A percentile compares a stretch with the other conserved stretches of the same genome.
Conservation (phyloP, 352 stramenopile species). For the Globisporangium acanthophoron region DNA sequence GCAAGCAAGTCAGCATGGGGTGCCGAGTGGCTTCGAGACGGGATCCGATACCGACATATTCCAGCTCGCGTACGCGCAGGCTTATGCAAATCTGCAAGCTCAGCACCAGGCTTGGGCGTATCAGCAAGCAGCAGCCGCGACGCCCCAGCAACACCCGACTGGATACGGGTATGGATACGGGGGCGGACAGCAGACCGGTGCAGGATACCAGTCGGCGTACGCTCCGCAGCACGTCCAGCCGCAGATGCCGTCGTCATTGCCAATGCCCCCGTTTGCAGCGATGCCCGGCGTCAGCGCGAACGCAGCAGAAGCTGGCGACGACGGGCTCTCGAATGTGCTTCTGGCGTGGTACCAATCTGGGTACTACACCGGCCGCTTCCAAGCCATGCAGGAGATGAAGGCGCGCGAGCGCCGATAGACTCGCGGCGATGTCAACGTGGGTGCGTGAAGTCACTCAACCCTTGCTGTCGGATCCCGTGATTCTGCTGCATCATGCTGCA, state of each 20-base stretch:
- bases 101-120: slow-evolving; percentile 36
- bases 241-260: slow-evolving; percentile 6
- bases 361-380: slow-evolving; percentile 76
- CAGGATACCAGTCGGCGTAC: slow-evolving; percentile 18
- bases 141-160: slow-evolving; percentile 4
- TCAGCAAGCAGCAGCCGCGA: slow-evolving; percentile 3
- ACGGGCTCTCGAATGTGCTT: slow-evolving; percentile 66
- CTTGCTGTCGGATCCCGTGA: slow-evolving; percentile 10
- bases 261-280: slow-evolving; percentile 14
- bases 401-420: slow-evolving; percentile 12
- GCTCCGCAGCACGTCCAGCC: slow-evolving; percentile 15
- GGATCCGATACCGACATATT: slow-evolving; percentile 32
- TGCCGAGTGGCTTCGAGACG: not conserved
- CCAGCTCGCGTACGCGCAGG: slow-evolving; percentile 60
- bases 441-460: not conserved
- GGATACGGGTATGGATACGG: slow-evolving; percentile 13
- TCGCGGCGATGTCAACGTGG: not conserved
- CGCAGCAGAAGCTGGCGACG: slow-evolving; percentile 19
- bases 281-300: slow-evolving; percentile 14
- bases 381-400: slow-evolving; percentile 76
- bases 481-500: slow-evolving; percentile 15
- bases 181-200: not conserved
- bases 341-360: slow-evolving; percentile 84
- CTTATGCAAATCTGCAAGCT: slow-evolving; percentile 55
- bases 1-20: slow-evolving; percentile 2